Percentiles rank a stretch among this genome's conserved stretches.
phyloP scores from a whole-genome alignment of 1,284 basidiomycete genomes.

The Papiliotrema laurentii region DNA sequence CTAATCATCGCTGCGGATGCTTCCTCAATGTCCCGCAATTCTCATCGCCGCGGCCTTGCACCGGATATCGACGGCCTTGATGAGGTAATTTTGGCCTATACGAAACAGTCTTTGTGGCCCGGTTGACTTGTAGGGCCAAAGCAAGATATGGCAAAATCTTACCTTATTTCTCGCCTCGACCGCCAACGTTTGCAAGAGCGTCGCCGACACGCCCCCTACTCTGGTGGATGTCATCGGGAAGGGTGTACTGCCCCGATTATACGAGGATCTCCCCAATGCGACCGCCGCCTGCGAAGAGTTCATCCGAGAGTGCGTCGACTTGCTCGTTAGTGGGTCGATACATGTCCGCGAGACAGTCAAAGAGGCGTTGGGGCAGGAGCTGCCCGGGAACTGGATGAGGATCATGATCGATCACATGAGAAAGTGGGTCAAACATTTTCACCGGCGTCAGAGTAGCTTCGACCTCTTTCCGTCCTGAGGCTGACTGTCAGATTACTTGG shows the following conservation, averaged over 20 bases:
- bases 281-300: slow-evolving; percentile 57
- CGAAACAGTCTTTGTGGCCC: neutral
- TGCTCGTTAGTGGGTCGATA: slow-evolving; percentile 61
- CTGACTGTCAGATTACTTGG: slow-evolving; percentile 23
- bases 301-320: slow-evolving; percentile 64
- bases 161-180: slow-evolving; percentile 74
- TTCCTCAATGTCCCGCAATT: slow-evolving; percentile 15
- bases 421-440: slow-evolving; percentile 53
- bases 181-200: slow-evolving; percentile 60
- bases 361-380: slow-evolving; percentile 73
- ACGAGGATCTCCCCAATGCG: slow-evolving; percentile 59
- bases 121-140: slow-evolving; percentile 57
- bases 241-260: slow-evolving; percentile 61
- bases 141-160: slow-evolving; percentile 79
- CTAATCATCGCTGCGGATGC: slow-evolving; percentile 30
- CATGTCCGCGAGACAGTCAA: slow-evolving; percentile 68
- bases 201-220: slow-evolving; percentile 13
- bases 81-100: slow-evolving; percentile 17
- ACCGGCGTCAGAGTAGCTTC: neutral
- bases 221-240: slow-evolving; percentile 59
- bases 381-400: slow-evolving; percentile 64
- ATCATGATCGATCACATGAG: slow-evolving; percentile 67
- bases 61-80: slow-evolving; percentile 39
- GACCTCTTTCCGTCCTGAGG: neutral
- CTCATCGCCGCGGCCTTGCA: slow-evolving; percentile 23